These are phyloP conservation scores for Monosporascus sp. DNA, from an alignment of 2,329 filamentous ascomycete genomes.

Conservation along the genomic window DNA sequence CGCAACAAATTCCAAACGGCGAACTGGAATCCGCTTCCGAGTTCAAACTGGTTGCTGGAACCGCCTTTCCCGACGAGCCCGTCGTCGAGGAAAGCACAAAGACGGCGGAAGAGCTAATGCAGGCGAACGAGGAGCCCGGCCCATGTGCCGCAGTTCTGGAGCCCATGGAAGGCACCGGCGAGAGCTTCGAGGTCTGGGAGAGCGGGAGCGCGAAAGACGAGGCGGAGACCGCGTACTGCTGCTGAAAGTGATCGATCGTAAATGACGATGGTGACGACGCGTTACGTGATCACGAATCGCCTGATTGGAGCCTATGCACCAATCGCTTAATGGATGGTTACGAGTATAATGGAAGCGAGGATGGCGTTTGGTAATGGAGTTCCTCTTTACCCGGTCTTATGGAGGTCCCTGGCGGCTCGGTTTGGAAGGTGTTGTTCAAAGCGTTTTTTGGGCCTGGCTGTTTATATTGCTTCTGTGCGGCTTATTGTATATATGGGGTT, in stretches of 20 bases:
- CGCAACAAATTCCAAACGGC: constrained; percentile 7
- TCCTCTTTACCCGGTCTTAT: background rate
- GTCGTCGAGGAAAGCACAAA: constrained; percentile 15
- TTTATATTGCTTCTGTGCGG: no score
- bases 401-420: no score
- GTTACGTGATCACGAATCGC: background rate
- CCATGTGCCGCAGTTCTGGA: constrained; percentile 44
- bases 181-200: constrained; percentile 66
- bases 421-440: no score
- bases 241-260: constrained; percentile 1
- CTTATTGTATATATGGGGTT: no score
- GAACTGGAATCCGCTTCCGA: constrained; percentile 22
- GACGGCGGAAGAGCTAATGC: constrained; percentile 34
- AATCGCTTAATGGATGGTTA: background rate
- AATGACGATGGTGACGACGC: constrained; percentile 2
- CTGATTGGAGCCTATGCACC: background rate
- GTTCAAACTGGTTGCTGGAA: constrained; percentile 21
- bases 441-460: no score
- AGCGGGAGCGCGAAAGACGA: constrained; percentile 61
- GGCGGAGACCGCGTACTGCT: constrained; percentile 24
- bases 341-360: background rate
- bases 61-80: constrained; percentile 26
- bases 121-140: constrained; percentile 28
- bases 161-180: constrained; percentile 53
- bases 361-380: background rate